phyloP scores from a whole-genome alignment of 140 eudicot species.

The Senecio squalidus region DNA sequence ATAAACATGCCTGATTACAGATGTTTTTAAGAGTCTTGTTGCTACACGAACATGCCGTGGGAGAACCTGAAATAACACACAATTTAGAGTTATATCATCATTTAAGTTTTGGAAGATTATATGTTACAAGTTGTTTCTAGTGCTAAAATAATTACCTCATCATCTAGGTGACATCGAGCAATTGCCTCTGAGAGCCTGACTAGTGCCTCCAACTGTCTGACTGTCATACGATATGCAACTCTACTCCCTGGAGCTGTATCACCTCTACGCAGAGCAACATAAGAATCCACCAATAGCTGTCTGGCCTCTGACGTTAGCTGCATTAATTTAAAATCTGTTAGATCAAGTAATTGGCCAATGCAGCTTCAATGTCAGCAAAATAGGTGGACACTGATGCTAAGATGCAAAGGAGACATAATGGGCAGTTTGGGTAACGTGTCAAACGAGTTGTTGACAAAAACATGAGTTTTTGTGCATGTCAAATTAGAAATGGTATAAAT shows the following conservation, averaged over 20 bases:
- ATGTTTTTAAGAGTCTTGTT: conserved; percentile 74
- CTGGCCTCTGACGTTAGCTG: conserved; percentile 84
- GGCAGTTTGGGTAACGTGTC: background rate
- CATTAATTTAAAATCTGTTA: conserved; percentile 26
- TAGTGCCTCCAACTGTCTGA: conserved; percentile 90
- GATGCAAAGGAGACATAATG: background rate
- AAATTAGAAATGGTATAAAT: too few species aligned
- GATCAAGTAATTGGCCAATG: background rate
- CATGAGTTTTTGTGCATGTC: background rate
- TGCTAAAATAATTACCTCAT: conserved; percentile 36
- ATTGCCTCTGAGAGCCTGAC: conserved; percentile 90
- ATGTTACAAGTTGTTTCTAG: background rate
- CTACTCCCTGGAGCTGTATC: conserved; percentile 91
- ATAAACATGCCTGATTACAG: conserved; percentile 67
- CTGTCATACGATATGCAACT: conserved; percentile 98
- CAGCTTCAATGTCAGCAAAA: background rate
- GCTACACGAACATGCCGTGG: conserved; percentile 78
- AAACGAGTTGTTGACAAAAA: background rate
- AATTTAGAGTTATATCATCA: conserved; percentile 9
- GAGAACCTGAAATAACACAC: conserved; percentile 48
- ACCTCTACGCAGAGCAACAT: conserved; percentile 80
- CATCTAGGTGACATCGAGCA: conserved; percentile 74
- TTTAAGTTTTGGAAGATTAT: background rate
- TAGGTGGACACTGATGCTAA: background rate
- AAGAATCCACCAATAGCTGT: conserved; percentile 80